These are phyloP conservation scores for Willaertia magna DNA, from an alignment of 208 protist species.

Conservation along the genomic window DNA sequence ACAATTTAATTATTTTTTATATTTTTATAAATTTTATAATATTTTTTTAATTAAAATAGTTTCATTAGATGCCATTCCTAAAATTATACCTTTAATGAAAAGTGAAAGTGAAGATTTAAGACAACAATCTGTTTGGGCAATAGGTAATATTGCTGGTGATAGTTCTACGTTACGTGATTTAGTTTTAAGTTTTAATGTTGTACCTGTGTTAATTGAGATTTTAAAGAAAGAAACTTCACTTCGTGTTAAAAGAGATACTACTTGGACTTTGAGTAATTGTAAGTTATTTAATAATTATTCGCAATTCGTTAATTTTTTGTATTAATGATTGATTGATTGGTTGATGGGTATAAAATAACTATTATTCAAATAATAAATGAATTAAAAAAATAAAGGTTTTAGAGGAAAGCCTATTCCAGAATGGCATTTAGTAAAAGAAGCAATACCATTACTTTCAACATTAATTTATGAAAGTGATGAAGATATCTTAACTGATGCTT, in stretches of 20 bases:
- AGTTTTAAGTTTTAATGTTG: constrained; percentile 55
- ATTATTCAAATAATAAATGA: constrained; percentile 43
- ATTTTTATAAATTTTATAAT: background rate
- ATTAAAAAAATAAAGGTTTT: constrained; percentile 70
- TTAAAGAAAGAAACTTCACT: constrained; percentile 9
- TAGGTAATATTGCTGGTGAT: constrained; percentile 98
- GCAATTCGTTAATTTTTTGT: background rate
- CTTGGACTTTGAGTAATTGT: constrained; percentile 89
- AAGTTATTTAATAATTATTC: too few relatives aligned
- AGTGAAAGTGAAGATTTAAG: constrained; percentile 74
- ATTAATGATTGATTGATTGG: background rate
- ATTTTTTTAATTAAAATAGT: too few relatives aligned
- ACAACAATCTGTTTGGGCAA: constrained; percentile 96
- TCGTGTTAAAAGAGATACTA: constrained; percentile 60
- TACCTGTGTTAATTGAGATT: constrained; percentile 59
- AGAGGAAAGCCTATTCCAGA: constrained; percentile 83
- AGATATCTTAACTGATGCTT: constrained; percentile 86
- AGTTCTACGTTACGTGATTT: constrained; percentile 69
- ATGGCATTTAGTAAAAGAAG: constrained; percentile 48
- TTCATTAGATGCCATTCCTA: constrained; percentile 71
- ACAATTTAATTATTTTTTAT: background rate
- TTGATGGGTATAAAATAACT: constrained; percentile 29
- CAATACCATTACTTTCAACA: constrained; percentile 63
- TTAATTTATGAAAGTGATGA: constrained; percentile 71
- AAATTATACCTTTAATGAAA: constrained; percentile 79